These are phyloP conservation scores for Ogataea paradorogensis DNA, from an alignment of 805 yeast genomes.

Conservation along the genomic window DNA sequence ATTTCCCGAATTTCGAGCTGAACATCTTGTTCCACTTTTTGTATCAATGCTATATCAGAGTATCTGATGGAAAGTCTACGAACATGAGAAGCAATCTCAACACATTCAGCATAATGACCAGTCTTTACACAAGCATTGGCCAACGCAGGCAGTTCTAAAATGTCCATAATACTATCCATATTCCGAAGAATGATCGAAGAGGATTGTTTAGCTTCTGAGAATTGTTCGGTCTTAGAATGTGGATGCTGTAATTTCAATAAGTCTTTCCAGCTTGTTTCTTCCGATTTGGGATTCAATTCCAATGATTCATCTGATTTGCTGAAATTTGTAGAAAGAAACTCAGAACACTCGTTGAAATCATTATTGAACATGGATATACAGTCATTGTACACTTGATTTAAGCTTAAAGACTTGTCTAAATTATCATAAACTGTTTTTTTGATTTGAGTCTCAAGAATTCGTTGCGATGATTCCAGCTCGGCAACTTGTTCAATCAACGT, in stretches of 20 bases:
- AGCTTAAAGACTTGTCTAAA: slow-evolving; percentile 45
- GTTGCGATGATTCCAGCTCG: slow-evolving; percentile 59
- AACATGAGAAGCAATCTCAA: slow-evolving; percentile 76
- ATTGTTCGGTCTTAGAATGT: slow-evolving; percentile 10
- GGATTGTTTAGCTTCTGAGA: slow-evolving; percentile 15
- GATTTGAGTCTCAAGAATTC: slow-evolving; percentile 45
- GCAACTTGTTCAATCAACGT: slow-evolving; percentile 69
- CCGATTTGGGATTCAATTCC: slow-evolving; percentile 8
- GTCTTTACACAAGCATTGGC: slow-evolving; percentile 79
- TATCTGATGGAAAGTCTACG: slow-evolving; percentile 67
- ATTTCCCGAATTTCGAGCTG: slow-evolving; percentile 53
- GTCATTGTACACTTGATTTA: slow-evolving; percentile 32
- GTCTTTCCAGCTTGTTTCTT: slow-evolving; percentile 23
- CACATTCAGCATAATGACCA: slow-evolving; percentile 86
- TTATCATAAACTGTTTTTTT: slow-evolving; percentile 37
- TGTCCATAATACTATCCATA: slow-evolving; percentile 69
- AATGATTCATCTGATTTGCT: slow-evolving; percentile 23
- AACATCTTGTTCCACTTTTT: slow-evolving; percentile 48
- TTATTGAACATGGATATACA: slow-evolving; percentile 35
- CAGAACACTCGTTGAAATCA: slow-evolving; percentile 32
- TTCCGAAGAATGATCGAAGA: slow-evolving; percentile 48
- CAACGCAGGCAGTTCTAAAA: slow-evolving; percentile 79
- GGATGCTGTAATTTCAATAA: slow-evolving; percentile 20
- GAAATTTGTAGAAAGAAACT: slow-evolving; percentile 30
- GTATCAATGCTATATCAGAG: slow-evolving; percentile 55